Conservation (phyloP, 305 asterid genomes). For the Plantago lanceolata region DNA sequence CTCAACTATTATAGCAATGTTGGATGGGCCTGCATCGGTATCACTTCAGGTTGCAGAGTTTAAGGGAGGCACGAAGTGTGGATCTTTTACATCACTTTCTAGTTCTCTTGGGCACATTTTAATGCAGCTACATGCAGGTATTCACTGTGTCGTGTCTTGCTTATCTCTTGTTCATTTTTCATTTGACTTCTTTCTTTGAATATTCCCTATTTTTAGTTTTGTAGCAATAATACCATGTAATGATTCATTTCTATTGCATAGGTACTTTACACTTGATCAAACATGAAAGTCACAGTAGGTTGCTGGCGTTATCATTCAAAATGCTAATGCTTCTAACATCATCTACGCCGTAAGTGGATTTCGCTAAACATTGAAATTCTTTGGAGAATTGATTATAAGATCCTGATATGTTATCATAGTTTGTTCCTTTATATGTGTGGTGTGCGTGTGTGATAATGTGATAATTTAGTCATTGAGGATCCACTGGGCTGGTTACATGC, state of each 20-base stretch:
- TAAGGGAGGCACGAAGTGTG: constrained; percentile 58
- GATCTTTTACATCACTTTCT: constrained; percentile 88
- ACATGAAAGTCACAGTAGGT: constrained; percentile 58
- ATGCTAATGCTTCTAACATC: constrained; percentile 67
- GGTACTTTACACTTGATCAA: constrained; percentile 74
- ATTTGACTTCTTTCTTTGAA: constrained; percentile 13
- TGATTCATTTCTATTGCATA: constrained; percentile 26
- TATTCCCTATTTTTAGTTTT: constrained; percentile 16
- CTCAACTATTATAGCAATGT: constrained; percentile 67
- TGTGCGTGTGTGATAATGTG: not conserved
- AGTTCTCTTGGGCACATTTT: constrained; percentile 89
- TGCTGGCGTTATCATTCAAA: constrained; percentile 73
- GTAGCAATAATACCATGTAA: constrained; percentile 10
- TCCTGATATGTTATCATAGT: not conserved
- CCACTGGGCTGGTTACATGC: not conserved
- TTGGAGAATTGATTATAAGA: not conserved
- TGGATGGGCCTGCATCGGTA: constrained; percentile 83
- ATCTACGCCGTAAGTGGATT: constrained; percentile 83
- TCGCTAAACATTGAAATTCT: constrained; percentile 23
- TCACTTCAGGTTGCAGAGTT: constrained; percentile 93
- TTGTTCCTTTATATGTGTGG: not conserved
- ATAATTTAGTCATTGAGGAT: not conserved
- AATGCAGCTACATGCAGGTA: constrained; percentile 94
- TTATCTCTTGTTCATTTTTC: not conserved
- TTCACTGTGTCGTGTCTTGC: constrained; percentile 9